These are phyloP conservation scores for Dioscorea alata DNA, from an alignment of 106 monocot genomes.

Conservation along the genomic window DNA sequence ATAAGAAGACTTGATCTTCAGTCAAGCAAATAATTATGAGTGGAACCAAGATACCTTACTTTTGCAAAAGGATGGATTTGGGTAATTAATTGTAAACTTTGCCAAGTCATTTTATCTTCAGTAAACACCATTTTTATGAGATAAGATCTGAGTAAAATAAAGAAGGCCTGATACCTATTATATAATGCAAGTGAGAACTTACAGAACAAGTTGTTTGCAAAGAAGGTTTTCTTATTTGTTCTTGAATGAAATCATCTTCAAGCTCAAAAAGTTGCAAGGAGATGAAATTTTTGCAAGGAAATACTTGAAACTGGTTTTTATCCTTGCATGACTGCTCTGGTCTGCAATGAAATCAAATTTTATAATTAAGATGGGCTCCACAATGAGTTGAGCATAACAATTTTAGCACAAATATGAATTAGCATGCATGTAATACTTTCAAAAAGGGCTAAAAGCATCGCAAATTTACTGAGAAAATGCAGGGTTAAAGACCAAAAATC, in stretches of 20 bases:
- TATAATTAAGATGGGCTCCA: background rate
- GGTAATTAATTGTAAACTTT: background rate
- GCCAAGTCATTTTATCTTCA: background rate
- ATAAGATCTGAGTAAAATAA: background rate
- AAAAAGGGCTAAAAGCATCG: background rate
- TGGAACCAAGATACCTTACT: background rate
- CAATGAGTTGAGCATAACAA: background rate
- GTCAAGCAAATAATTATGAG: no score
- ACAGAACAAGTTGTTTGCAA: conserved; percentile 48
- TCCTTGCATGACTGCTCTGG: conserved; percentile 61
- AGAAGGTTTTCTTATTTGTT: conserved; percentile 62
- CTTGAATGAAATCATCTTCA: conserved; percentile 78
- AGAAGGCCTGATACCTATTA: background rate
- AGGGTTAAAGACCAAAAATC: background rate
- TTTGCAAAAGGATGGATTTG: no score
- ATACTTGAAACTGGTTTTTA: conserved; percentile 63
- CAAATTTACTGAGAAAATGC: background rate
- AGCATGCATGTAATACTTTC: background rate
- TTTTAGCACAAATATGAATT: background rate
- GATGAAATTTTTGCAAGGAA: conserved; percentile 59
- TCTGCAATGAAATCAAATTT: conserved; percentile 12
- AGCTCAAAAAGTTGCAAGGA: conserved; percentile 84
- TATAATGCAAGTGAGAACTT: conserved; percentile 15
- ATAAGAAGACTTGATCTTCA: no score
- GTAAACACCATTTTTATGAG: background rate